phyloP scores from a whole-genome alignment of 179 eudicot genomes.

The Vitellaria paradoxa region DNA sequence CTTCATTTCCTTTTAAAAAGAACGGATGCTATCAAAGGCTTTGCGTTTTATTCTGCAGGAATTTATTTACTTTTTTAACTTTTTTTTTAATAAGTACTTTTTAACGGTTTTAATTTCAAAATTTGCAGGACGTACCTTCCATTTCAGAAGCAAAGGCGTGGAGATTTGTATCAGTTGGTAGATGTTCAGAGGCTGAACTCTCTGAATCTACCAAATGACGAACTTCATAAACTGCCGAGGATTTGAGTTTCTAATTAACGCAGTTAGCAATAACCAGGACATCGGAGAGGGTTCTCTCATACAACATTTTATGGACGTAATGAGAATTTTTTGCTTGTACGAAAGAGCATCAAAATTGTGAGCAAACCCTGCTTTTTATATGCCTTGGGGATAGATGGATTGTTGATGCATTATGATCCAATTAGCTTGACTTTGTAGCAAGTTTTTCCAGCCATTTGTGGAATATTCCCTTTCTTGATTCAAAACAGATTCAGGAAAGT shows the following conservation, averaged over 20 bases:
- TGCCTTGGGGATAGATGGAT: background rate
- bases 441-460: background rate
- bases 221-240: background rate
- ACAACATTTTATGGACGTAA: too few species aligned
- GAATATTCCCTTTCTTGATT: background rate
- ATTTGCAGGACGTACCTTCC: conserved; percentile 15
- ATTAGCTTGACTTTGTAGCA: background rate
- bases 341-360: background rate
- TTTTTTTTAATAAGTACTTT: too few species aligned
- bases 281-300: too few species aligned
- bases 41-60: background rate
- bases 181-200: conserved; percentile 12
- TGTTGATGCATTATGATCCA: background rate
- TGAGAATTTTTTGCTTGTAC: too few species aligned
- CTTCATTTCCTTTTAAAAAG: background rate
- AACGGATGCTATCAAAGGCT: background rate
- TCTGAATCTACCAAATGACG: background rate
- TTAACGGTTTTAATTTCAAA: background rate
- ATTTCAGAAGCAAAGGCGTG: conserved; percentile 13
- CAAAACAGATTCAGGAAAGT: conserved; percentile 1
- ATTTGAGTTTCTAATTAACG: background rate
- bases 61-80: background rate
- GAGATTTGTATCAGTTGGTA: conserved; percentile 20
- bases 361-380: background rate
- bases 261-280: too few species aligned